Percentiles rank a stretch among this genome's conserved stretches.
Conservation (phyloP, 2,329 filamentous ascomycete species). For the Fusarium duplospermum region DNA sequence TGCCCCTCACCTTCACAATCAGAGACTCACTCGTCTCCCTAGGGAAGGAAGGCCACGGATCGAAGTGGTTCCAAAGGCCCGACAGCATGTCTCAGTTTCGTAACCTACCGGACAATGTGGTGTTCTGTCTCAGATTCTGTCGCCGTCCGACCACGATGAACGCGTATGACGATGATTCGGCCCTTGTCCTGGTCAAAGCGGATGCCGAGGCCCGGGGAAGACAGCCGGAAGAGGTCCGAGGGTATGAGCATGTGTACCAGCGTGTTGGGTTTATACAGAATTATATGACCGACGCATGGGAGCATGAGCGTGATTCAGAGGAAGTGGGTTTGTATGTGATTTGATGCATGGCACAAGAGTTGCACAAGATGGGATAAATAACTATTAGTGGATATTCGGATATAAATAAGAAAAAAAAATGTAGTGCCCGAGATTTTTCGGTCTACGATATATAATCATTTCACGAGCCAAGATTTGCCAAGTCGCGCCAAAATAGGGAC, state of each 20-base stretch:
- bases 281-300: constrained; percentile 30
- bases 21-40: constrained; percentile 5
- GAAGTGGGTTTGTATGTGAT: constrained; percentile 30
- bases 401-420: background rate
- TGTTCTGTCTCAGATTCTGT: constrained; percentile 28
- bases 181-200: constrained; percentile 29
- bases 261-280: constrained; percentile 30
- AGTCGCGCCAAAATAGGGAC: background rate
- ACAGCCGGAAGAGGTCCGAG: constrained; percentile 28
- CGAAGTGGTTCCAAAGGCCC: constrained; percentile 14
- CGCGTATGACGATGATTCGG: constrained; percentile 32
- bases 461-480: background rate
- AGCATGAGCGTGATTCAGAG: constrained; percentile 18
- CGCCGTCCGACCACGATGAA: constrained; percentile 6
- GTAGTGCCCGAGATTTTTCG: background rate
- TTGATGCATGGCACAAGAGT: background rate
- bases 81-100: constrained; percentile 33
- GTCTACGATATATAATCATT: background rate
- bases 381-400: background rate
- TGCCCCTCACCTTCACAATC: constrained; percentile 14
- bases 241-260: constrained; percentile 29
- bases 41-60: constrained; percentile 9
- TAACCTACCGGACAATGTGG: background rate
- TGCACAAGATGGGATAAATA: background rate
- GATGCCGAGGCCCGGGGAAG: background rate